A percentile compares a stretch with the other conserved stretches of the same genome.
Evolutionary conservation across 352 stramenopile species (phyloP).

Genomic region (Thraustochytrium sp.): DNA sequence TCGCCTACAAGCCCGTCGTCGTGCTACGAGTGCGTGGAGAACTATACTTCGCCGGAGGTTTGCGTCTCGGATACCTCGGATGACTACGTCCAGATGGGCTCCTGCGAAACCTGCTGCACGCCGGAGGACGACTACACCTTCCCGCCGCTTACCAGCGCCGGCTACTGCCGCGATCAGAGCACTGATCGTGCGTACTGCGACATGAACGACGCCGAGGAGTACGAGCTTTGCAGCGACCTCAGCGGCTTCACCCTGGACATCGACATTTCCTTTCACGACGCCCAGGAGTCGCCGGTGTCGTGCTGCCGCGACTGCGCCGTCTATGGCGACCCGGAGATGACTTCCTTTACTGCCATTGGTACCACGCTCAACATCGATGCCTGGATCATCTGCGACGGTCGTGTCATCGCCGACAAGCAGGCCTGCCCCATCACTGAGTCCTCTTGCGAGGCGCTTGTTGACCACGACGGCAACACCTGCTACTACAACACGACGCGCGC

Average conservation of each 20-base stretch:
- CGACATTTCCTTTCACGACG: not conserved
- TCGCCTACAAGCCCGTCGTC: too few relatives aligned
- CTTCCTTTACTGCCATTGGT: not conserved
- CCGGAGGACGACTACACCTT: not conserved
- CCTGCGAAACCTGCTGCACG: not conserved
- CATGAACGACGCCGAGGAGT: not conserved
- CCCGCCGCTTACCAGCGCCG: not conserved
- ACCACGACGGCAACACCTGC: slow-evolving; percentile 29
- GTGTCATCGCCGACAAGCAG: not conserved
- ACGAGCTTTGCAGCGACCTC: not conserved
- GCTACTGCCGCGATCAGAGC: not conserved
- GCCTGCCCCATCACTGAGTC: slow-evolving; percentile 1
- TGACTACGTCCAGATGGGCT: not conserved
- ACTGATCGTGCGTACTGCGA: slow-evolving; percentile 23
- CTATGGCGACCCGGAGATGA: slow-evolving; percentile 36
- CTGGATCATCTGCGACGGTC: slow-evolving; percentile 37
- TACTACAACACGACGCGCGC: not conserved
- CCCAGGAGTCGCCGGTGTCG: not conserved
- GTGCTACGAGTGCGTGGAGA: not conserved
- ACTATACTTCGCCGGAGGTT: not conserved
- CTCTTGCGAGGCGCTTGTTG: not conserved
- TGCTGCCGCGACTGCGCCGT: slow-evolving; percentile 27
- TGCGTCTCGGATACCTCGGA: not conserved
- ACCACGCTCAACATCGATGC: not conserved
- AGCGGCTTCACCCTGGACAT: not conserved